Evolutionary conservation across 257 asterid species (phyloP), one percentile per base, ranked within the genome.

Genomic region (Orobanche coerulescens): DNA sequence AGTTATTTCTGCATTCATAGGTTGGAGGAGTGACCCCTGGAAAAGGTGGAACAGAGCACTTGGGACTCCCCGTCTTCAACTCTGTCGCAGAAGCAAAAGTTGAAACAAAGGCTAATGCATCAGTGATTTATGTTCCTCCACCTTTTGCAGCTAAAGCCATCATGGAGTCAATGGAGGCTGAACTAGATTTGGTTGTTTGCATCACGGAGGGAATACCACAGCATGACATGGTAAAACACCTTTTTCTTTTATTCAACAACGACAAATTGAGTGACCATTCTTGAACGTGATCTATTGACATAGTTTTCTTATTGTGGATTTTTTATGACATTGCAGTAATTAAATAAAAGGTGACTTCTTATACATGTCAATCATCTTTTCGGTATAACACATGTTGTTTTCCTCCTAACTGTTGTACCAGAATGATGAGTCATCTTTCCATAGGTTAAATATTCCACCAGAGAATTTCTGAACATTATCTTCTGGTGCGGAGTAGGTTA

Each of bases 11-110:
- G 28, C 47, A 58, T 64, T 18, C 39, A 66, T 74, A 92, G 98
- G 98, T 92, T 64, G 97, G 98, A 67, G 97, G 98, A 49, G 98
- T 92, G 62, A 92, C 98, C 26, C 96, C 98, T 13, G 71, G 71
- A 66, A 92, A 88, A 78, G 97, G 98, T 61, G 98, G 98, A 71
- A 84, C 97, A 0, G 95, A 92, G 80, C 98, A 88, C 72, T 74
- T 92, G 69, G 98, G 98, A 22, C 94, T 92, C 59, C 98, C 95
- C 30, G 95, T 92, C 44, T 92, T 92, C 74, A 86, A 86, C 74
- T 64, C 87, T 47, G 95, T 92, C 1, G 95, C 94, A 42, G 95
- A 92, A 71, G 98, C 97, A 28, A 92, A 92, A 75, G 84, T 89
- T 70, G 98, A 92, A 75, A 78, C 95, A 18, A 86, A 77, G 79